Percentiles rank a stretch among this genome's conserved stretches.
Conservation (phyloP, 257 asterid species). For the Perilla frutescens region DNA sequence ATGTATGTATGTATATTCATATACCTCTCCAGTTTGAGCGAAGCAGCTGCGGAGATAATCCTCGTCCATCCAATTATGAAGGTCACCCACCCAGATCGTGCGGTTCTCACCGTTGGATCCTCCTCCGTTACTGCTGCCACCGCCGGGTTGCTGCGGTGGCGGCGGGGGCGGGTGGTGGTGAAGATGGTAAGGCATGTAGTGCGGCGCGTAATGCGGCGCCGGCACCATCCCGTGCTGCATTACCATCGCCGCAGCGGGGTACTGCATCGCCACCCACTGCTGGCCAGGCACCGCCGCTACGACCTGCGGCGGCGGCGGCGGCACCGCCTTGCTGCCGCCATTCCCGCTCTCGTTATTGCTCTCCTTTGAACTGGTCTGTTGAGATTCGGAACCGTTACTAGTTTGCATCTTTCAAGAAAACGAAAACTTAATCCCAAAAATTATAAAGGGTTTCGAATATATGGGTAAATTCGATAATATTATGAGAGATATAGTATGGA, state of each 20-base stretch:
- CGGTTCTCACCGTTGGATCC: constrained; percentile 80
- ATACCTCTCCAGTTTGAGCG: constrained; percentile 86
- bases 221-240: constrained; percentile 89
- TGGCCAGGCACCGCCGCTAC: constrained; percentile 49
- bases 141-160: constrained; percentile 41
- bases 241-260: constrained; percentile 81
- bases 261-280: constrained; percentile 85
- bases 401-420: constrained; percentile 49
- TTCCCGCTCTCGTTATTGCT: constrained; percentile 31
- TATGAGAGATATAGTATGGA: not conserved
- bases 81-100: constrained; percentile 98
- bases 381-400: constrained; percentile 55
- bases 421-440: constrained; percentile 14
- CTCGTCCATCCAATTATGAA: constrained; percentile 96
- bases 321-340: constrained; percentile 24
- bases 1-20: not conserved
- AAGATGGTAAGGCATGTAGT: constrained; percentile 54
- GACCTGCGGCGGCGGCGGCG: constrained; percentile 41
- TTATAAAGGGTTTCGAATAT: not conserved
- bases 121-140: constrained; percentile 48
- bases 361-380: constrained; percentile 34
- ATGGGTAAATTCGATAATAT: constrained; percentile 19
- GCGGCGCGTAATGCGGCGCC: constrained; percentile 75
- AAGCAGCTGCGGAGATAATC: constrained; percentile 94
- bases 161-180: constrained; percentile 53